These are phyloP conservation scores for Pseudopediastrum boryanum DNA, from an alignment of 139 green algal species.

Conservation along the genomic window DNA sequence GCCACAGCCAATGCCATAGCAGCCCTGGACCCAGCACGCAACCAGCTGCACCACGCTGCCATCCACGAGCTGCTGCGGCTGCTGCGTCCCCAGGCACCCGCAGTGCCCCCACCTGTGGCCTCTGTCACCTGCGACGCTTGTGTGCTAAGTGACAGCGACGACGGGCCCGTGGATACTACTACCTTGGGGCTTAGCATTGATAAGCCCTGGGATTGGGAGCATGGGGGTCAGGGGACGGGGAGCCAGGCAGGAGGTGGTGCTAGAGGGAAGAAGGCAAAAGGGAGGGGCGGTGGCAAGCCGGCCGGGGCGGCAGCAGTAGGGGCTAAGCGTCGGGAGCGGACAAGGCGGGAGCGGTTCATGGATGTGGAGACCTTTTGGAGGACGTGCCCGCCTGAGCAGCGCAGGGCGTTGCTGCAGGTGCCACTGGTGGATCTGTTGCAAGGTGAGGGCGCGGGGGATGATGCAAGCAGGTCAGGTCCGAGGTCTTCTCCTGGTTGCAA, in stretches of 20 bases:
- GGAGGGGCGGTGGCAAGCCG: background rate
- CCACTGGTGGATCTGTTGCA: conserved; percentile 56
- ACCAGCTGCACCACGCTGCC: conserved; percentile 36
- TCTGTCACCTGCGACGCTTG: background rate
- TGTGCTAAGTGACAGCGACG: background rate
- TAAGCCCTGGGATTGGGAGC: conserved; percentile 30
- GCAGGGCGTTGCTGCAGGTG: conserved; percentile 58
- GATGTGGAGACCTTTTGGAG: conserved; percentile 58
- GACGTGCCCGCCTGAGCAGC: conserved; percentile 49
- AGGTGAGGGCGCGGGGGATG: conserved; percentile 29
- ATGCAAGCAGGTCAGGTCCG: background rate
- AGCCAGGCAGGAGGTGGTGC: no score
- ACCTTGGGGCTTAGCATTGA: conserved; percentile 21
- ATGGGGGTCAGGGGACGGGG: no score
- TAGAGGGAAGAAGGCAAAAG: no score
- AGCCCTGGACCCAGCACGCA: background rate
- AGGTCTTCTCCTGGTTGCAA: background rate
- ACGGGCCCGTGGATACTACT: background rate
- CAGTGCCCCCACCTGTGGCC: no score
- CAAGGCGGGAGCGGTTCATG: conserved; percentile 26
- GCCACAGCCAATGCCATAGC: background rate
- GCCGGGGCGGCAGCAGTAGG: background rate
- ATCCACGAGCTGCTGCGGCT: conserved; percentile 38
- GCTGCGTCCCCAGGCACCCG: no score
- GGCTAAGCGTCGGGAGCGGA: conserved; percentile 31